Percentiles rank a stretch among this genome's conserved stretches.
These are phyloP conservation scores for Rhynchosporium graminicola DNA, from an alignment of 2,329 filamentous ascomycete species.

Conservation along the genomic window DNA sequence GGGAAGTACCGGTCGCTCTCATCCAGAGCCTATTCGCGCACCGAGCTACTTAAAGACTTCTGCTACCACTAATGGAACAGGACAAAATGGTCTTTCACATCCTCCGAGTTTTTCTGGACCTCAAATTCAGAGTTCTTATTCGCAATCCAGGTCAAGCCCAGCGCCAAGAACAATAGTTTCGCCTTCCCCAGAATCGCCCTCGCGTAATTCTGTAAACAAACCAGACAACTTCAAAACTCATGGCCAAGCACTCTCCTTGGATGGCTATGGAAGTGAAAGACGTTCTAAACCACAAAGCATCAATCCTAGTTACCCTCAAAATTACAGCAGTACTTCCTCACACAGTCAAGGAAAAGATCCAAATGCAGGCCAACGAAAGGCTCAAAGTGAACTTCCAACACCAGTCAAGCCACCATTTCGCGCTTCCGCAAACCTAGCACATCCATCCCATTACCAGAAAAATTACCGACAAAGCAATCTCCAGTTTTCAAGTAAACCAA, in stretches of 20 bases:
- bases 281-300: background rate
- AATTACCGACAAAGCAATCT: slow-evolving; percentile 10
- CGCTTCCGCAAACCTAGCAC: background rate
- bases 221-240: background rate
- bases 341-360: background rate
- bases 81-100: background rate
- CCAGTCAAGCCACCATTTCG: slow-evolving; percentile 1
- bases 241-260: background rate
- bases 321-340: background rate
- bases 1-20: background rate
- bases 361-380: background rate
- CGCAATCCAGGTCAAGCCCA: background rate
- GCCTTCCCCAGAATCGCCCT: slow-evolving; percentile 1
- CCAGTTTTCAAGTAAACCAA: slow-evolving; percentile 4
- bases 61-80: background rate
- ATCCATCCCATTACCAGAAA: slow-evolving; percentile 1
- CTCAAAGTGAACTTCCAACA: background rate
- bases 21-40: background rate
- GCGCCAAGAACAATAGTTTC: background rate
- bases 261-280: background rate
- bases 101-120: background rate
- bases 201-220: slow-evolving; percentile 1
- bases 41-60: background rate
- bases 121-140: background rate
- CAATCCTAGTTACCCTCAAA: background rate